Evolutionary conservation across 2,329 filamentous ascomycete species (phyloP), one percentile per base, ranked within the genome.

Genomic region (Aspergillus versicolor): DNA sequence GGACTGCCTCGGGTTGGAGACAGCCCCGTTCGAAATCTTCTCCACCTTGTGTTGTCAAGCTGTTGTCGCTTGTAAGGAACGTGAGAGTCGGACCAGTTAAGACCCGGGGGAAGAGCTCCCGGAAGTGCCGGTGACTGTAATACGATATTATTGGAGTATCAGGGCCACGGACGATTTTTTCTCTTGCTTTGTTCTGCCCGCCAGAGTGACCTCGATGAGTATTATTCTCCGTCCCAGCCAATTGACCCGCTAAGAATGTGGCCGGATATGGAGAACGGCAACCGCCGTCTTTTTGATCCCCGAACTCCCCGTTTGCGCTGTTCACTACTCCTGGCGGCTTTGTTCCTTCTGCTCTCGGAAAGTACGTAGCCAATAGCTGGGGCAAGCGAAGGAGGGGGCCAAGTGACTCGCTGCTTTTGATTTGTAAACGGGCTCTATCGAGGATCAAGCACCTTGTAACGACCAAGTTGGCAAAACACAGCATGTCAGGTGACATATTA

Each of bases 211-310:
- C 19, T 40, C 17, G 47, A 40, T 17, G 19, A 17, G 13, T 24
- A 24, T 38, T 30, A 34, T 37, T 19, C 34, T 13, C n/a, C n/a
- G 38, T 13, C 9, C 30, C 21, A n/a, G 42, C 34, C 32, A 53
- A 40, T 46, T 12, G 22, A 40, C 34, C 27, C 37, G 32, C 34
- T 19, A n/a, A 40, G 51, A 46, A 24, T 13, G 30, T 24, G 19
- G 50, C 54, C 27, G 44, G 58, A 52, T 57, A 62, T 43, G 59
- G 57, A 61, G 54, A 52, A 56, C 55, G 55, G 57, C 54, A 56
- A 54, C 50, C 51, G 44, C 51, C 37, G 52, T 55, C 43, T 37
- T 44, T 37, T 37, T 19, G 49, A 41, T 51, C 34, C 19, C 42
- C 43, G 30, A 46, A 40, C 37, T 32, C 48, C 48, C 37, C 48